phyloP scores from a whole-genome alignment of 345 rosid species.

The Bretschneidera sinensis region DNA sequence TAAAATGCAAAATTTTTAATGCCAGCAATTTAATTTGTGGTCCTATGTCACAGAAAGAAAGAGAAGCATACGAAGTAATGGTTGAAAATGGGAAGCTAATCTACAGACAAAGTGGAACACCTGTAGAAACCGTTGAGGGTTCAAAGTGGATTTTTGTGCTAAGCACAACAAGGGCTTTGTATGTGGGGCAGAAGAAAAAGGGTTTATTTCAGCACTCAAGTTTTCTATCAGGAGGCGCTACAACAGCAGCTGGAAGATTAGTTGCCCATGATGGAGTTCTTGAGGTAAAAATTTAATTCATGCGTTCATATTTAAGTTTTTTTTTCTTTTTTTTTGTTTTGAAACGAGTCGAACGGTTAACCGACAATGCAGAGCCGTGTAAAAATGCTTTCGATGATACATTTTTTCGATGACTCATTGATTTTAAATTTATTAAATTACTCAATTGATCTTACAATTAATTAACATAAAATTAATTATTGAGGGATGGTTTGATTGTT shows the following conservation, averaged over 20 bases:
- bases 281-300: conserved; percentile 28
- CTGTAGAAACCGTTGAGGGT: conserved; percentile 46
- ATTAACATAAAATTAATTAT: too few species aligned
- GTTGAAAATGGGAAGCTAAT: conserved; percentile 50
- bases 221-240: conserved; percentile 76
- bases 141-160: conserved; percentile 73
- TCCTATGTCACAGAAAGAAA: conserved; percentile 43
- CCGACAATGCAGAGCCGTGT: too few species aligned
- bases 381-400: too few species aligned
- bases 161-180: conserved; percentile 48
- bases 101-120: conserved; percentile 28
- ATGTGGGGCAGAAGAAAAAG: conserved; percentile 54
- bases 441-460: too few species aligned
- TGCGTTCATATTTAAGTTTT: too few species aligned
- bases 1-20: neutral
- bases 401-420: too few species aligned
- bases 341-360: neutral
- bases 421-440: too few species aligned
- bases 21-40: neutral
- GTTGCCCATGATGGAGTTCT: conserved; percentile 47
- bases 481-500: too few species aligned
- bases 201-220: conserved; percentile 80
- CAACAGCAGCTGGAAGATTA: conserved; percentile 67
- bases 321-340: too few species aligned
- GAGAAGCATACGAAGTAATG: conserved; percentile 56